Conservation (phyloP, 441 rosid species). For the Isatis lusitanica region DNA sequence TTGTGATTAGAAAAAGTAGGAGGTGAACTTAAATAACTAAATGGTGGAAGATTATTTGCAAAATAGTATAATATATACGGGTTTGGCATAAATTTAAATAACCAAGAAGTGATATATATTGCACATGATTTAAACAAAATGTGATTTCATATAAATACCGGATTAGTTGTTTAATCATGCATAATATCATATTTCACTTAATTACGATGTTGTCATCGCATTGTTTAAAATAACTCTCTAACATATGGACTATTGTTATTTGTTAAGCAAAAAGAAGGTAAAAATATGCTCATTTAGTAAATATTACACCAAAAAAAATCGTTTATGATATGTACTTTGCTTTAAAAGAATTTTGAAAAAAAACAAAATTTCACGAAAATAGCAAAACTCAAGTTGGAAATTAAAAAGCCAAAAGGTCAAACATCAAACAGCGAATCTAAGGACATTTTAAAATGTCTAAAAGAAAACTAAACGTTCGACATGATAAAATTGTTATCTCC, state of each 20-base stretch:
- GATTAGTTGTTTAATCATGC: not conserved
- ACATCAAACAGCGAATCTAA: not conserved
- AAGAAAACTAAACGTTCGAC: not conserved
- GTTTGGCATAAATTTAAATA: not conserved
- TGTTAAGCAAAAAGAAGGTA: no score
- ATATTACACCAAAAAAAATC: no score
- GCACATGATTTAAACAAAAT: not conserved
- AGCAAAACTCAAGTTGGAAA: slow-evolving; percentile 1
- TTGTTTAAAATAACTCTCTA: not conserved
- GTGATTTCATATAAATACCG: not conserved
- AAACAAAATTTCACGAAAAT: not conserved
- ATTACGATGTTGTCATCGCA: not conserved
- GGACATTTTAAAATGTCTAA: not conserved
- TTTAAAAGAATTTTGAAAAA: no score
- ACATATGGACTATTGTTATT: not conserved
- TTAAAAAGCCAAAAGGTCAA: slow-evolving; percentile 11
- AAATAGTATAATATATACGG: not conserved
- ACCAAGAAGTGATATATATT: not conserved
- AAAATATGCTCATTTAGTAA: no score
- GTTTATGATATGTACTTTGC: no score
- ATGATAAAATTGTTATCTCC: not conserved
- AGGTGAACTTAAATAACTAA: not conserved
- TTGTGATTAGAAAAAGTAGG: not conserved
- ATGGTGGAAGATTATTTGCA: not conserved
- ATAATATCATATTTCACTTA: not conserved